Conservation (phyloP, 768 basidiomycete species). For the Kwoniella europaea region DNA sequence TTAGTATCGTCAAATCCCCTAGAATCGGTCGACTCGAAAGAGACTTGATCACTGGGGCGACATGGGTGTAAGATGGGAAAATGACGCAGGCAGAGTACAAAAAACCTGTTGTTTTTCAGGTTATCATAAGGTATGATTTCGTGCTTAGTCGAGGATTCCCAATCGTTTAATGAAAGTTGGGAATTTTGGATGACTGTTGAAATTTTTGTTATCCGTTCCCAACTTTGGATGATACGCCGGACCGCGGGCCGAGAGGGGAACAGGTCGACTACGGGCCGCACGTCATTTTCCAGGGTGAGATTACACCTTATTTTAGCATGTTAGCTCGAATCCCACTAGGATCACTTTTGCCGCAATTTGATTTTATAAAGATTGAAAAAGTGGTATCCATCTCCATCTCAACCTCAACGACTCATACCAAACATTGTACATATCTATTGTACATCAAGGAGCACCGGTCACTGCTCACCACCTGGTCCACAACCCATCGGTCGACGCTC, state of each 20-base stretch:
- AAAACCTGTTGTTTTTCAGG: not conserved
- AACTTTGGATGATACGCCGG: constrained; percentile 7
- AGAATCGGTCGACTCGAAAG: not conserved
- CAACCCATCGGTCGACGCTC: not conserved
- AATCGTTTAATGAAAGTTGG: constrained; percentile 8
- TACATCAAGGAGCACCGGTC: not conserved
- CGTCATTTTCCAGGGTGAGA: not conserved
- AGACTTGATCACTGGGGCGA: not conserved
- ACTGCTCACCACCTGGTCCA: not conserved
- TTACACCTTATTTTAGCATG: not conserved
- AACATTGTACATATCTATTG: constrained; percentile 2
- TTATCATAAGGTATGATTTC: not conserved
- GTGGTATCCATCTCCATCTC: not conserved
- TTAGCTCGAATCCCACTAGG: not conserved
- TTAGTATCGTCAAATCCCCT: not conserved
- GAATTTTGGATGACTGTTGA: not conserved
- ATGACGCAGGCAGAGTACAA: not conserved
- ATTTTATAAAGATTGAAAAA: constrained; percentile 1
- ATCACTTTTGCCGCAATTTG: constrained; percentile 12
- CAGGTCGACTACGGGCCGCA: not conserved
- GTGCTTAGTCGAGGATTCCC: constrained; percentile 8
- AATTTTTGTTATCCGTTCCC: constrained; percentile 1
- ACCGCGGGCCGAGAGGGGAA: constrained; percentile 9
- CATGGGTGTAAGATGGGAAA: not conserved
- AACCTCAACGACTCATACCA: not conserved